These are phyloP conservation scores for Penicillium sp. DNA, from an alignment of 2,329 filamentous ascomycete genomes.

Conservation along the genomic window DNA sequence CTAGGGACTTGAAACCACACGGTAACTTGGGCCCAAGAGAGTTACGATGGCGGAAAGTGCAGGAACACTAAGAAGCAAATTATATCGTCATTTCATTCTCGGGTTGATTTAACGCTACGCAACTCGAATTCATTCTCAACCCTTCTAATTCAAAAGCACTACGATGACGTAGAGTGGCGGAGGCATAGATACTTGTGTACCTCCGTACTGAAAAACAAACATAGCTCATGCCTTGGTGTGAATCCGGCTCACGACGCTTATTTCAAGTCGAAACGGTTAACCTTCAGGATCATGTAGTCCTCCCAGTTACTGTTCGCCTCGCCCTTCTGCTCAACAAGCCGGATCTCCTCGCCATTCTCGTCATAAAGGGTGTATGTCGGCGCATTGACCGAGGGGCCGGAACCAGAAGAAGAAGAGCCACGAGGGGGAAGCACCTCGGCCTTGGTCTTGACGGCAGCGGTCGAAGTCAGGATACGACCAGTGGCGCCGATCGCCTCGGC, in stretches of 20 bases:
- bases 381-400: background rate
- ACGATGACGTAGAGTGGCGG: too few relatives aligned
- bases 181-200: background rate
- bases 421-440: conserved; percentile 27
- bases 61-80: background rate
- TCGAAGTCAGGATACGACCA: conserved; percentile 34
- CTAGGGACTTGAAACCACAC: background rate
- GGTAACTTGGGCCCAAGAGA: background rate
- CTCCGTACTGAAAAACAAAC: too few relatives aligned
- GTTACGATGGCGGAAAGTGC: background rate
- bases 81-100: background rate
- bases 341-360: conserved; percentile 14
- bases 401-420: background rate
- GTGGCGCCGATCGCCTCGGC: conserved; percentile 42
- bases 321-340: background rate
- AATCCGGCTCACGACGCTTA: background rate
- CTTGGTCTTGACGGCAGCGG: conserved; percentile 27
- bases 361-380: conserved; percentile 6
- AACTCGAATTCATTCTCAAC: background rate
- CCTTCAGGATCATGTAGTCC: conserved; percentile 21
- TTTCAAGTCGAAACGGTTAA: conserved; percentile 20
- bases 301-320: conserved; percentile 14
- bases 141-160: background rate
- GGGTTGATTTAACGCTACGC: background rate
- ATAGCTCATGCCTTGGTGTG: background rate